phyloP scores from a whole-genome alignment of 2,329 filamentous ascomycete genomes.

The Calycina marina region DNA sequence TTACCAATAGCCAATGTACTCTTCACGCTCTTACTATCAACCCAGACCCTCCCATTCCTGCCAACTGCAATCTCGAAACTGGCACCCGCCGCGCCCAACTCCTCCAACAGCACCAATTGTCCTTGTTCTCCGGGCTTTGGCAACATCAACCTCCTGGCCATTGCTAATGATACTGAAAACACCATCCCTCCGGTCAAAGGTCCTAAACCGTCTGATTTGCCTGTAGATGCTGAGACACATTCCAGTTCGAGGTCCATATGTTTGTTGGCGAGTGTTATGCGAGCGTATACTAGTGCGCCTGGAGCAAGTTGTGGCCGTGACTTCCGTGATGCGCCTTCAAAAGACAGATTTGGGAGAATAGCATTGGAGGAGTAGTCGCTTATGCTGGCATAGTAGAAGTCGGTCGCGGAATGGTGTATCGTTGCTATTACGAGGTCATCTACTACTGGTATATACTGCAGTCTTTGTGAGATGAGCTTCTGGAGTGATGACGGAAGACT shows the following conservation, averaged over 20 bases:
- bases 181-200: constrained; percentile 76
- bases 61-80: constrained; percentile 91
- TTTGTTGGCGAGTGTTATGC: constrained; percentile 61
- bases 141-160: constrained; percentile 68
- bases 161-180: constrained; percentile 63
- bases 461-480: constrained; percentile 2
- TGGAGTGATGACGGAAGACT: constrained; percentile 13
- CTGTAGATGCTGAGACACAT: constrained; percentile 74
- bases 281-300: constrained; percentile 78
- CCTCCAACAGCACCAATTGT: constrained; percentile 60
- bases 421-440: constrained; percentile 84
- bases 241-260: constrained; percentile 84
- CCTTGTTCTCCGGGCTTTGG: constrained; percentile 45
- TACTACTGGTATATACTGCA: constrained; percentile 62
- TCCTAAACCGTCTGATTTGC: constrained; percentile 78
- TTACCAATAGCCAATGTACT: constrained; percentile 65
- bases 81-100: constrained; percentile 59
- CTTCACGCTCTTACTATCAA: constrained; percentile 62
- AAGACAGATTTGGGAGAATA: constrained; percentile 73
- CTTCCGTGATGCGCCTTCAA: constrained; percentile 86
- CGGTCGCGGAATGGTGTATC: constrained; percentile 58
- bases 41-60: constrained; percentile 84
- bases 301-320: constrained; percentile 63
- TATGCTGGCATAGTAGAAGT: constrained; percentile 68
- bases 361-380: constrained; percentile 50